A percentile compares a stretch with the other conserved stretches of the same genome.
Conservation (phyloP, 768 basidiomycete species). For the Mycena vulgaris region DNA sequence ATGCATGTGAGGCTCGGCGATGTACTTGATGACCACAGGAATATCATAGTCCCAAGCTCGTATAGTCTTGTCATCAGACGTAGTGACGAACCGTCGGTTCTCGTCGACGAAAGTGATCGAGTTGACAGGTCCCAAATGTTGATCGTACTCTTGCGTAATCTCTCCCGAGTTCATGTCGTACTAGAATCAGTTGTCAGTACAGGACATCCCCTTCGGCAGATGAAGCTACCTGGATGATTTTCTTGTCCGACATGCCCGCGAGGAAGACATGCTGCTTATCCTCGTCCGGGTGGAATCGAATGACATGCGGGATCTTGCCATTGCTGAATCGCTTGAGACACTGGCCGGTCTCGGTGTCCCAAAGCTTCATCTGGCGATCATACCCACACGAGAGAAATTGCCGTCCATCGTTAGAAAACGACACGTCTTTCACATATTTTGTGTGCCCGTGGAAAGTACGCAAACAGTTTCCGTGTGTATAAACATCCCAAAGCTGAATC, state of each 20-base stretch:
- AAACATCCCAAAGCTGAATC: conserved; percentile 94
- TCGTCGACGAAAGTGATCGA: conserved; percentile 99
- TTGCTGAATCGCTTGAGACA: conserved; percentile 97
- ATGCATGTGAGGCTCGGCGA: conserved; percentile 99
- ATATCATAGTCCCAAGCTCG: conserved; percentile 99
- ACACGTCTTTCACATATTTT: conserved; percentile 96
- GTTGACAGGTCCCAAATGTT: conserved; percentile 98
- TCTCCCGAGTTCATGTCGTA: conserved; percentile 97
- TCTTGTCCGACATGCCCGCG: conserved; percentile 99
- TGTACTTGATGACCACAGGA: conserved; percentile 99
- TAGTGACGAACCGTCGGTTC: conserved; percentile 96
- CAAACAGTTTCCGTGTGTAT: conserved; percentile 96
- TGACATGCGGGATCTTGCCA: conserved; percentile 96
- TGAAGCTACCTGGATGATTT: conserved; percentile 91
- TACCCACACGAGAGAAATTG: conserved; percentile 94
- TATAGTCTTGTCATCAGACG: conserved; percentile 99
- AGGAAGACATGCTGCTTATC: conserved; percentile 97
- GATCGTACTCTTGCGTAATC: conserved; percentile 98
- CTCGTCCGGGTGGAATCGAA: conserved; percentile 95
- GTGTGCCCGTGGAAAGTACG: conserved; percentile 98
- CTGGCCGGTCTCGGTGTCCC: conserved; percentile 99
- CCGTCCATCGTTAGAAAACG: conserved; percentile 94
- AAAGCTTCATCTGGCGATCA: conserved; percentile 98
- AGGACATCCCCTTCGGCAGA: neutral
- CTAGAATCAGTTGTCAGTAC: conserved; percentile 58